Evolutionary conservation across 75 land plant species (phyloP), one percentile per base, ranked within the genome.

Genomic region (Chamaecyparis obtusa): DNA sequence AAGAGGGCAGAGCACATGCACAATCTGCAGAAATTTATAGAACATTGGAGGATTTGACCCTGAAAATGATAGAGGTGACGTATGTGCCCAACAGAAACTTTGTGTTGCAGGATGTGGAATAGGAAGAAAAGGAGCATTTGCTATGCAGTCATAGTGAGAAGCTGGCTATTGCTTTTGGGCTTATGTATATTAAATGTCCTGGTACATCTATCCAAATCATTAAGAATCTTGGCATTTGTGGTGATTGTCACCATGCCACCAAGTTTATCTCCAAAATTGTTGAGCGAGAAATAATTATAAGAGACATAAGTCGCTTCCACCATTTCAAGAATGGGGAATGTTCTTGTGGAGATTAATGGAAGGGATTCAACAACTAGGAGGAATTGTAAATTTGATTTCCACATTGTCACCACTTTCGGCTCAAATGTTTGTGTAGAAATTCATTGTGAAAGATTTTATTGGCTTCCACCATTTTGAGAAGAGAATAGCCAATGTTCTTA

Each of bases 231-330:
- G n/a, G n/a, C n/a, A n/a, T n/a, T n/a, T n/a, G n/a, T n/a, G n/a
- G n/a, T n/a, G n/a, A n/a, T n/a, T n/a, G n/a, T n/a, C n/a, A n/a
- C n/a, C n/a, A n/a, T n/a, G n/a, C n/a, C n/a, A n/a, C n/a, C n/a
- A n/a, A n/a, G n/a, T n/a, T n/a, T n/a, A n/a, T n/a, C n/a, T n/a
- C n/a, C n/a, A n/a, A n/a, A n/a, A n/a, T n/a, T n/a, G 88, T 30
- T 33, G 75, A 46, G 49, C 49, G 86, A 37, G 83, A 89, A 57
- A 86, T 90, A 19, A 89, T 84, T 56, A 77, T 90, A 55, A 55
- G 91, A 54, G 91, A 90, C 32, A 21, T 48, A 51, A 54, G 60
- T 39, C 87, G 87, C 41, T 77, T 89, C 19, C 90, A 90, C 83
- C 83, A 86, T 74, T 90, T 90, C 87, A 86, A 89, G 74, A n/a